Conservation (phyloP, 306 rosid genomes). For the Lagenaria siceraria region DNA sequence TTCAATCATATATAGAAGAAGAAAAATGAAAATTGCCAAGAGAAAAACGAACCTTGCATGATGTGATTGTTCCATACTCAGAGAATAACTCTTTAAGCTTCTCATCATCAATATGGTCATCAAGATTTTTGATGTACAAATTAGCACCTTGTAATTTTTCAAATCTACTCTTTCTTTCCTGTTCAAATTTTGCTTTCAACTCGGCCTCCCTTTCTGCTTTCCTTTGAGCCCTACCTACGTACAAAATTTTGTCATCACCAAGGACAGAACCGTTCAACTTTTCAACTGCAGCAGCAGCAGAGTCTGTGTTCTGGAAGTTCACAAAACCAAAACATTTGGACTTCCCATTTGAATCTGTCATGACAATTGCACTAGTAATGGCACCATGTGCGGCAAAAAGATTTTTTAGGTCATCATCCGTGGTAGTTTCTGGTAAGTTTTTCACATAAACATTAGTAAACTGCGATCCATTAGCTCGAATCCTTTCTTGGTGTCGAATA, state of each 20-base stretch:
- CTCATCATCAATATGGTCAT: slow-evolving; percentile 56
- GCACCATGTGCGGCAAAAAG: slow-evolving; percentile 36
- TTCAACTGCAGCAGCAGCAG: slow-evolving; percentile 61
- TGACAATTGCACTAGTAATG: slow-evolving; percentile 54
- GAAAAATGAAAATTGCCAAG: background rate
- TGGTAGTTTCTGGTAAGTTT: slow-evolving; percentile 39
- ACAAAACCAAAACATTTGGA: slow-evolving; percentile 85
- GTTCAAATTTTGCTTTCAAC: slow-evolving; percentile 59
- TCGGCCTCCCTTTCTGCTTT: slow-evolving; percentile 66
- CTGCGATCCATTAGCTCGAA: slow-evolving; percentile 26
- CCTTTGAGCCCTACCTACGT: slow-evolving; percentile 72
- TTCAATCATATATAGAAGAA: background rate
- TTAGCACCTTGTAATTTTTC: slow-evolving; percentile 84
- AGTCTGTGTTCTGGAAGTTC: slow-evolving; percentile 38
- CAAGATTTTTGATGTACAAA: slow-evolving; percentile 69
- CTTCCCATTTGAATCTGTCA: slow-evolving; percentile 53
- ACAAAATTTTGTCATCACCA: slow-evolving; percentile 46
- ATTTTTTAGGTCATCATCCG: slow-evolving; percentile 44
- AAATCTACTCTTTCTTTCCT: slow-evolving; percentile 53
- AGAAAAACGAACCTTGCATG: slow-evolving; percentile 52
- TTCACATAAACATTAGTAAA: slow-evolving; percentile 75
- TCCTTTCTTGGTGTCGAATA: slow-evolving; percentile 51
- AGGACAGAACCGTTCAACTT: slow-evolving; percentile 37
- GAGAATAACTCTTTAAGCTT: slow-evolving; percentile 70
- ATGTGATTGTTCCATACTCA: slow-evolving; percentile 70